Evolutionary conservation across 805 yeast genomes (phyloP), one percentile per base, ranked within the genome.

Genomic region (Metschnikowia vanudenii): DNA sequence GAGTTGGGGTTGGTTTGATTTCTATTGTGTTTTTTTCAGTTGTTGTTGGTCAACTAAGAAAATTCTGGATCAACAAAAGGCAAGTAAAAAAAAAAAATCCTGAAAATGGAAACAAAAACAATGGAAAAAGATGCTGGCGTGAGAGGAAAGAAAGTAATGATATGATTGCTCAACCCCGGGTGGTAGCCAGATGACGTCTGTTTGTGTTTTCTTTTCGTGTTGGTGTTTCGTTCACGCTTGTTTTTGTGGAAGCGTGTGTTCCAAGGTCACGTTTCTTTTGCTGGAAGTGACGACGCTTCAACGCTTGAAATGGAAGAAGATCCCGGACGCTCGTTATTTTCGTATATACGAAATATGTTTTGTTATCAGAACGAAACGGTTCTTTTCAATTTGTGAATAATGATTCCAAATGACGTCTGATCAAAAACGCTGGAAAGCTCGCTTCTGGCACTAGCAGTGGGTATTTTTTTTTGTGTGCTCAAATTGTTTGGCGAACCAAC

Each of bases 401-500:
- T 29, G 32, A 6, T 29, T 20, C n/a, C 40, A 29, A 26, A 37
- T 14, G 26, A 37, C 32, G 32, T 14, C 32, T 37, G 19, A 11
- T n/a, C 5, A n/a, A 30, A 30, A 19, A 31, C 37, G 37, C 37
- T 35, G 22, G 37, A 2, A 19, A 9, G 36, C 42, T 39, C 30
- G 42, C 13, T 19, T 31, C 30, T 19, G 13, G 37, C 17, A 31
- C 33, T 35, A 7, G 28, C n/a, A 31, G 18, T 32, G 8, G 6
- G 11, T 43, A n/a, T n/a, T n/a, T n/a, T 43, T 37, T 37, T 37
- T 43, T 43, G 46, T 43, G 46, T 43, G 46, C 46, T 43, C 46
- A 37, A 37, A 35, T 37, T 14, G 34, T 42, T 37, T 42, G 28
- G 39, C 26, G 29, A 37, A 37, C 17, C 31, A 41, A 30, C 38